phyloP scores from a whole-genome alignment of 768 basidiomycete species.

The Xanthoconium stramineum region DNA sequence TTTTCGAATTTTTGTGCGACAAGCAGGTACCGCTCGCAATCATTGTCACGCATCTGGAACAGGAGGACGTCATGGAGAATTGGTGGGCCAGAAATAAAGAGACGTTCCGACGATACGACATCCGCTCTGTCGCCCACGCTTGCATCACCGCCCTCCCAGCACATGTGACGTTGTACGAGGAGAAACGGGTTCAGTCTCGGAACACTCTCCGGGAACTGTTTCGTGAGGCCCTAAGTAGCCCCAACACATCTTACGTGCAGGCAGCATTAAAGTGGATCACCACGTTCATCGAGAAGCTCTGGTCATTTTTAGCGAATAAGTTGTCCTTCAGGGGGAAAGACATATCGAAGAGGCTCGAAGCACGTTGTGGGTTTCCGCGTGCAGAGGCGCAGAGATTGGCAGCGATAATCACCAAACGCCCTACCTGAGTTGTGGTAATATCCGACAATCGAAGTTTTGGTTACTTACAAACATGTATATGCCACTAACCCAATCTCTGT shows the following conservation, averaged over 20 bases:
- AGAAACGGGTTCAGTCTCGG: conserved; percentile 5
- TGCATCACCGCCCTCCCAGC: conserved; percentile 10
- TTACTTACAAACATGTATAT: too few relatives aligned
- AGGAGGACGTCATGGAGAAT: conserved; percentile 3
- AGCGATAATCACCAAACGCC: too few relatives aligned
- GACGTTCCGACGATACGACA: background rate
- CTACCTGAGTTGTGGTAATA: too few relatives aligned
- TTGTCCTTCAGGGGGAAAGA: background rate
- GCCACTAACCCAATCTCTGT: too few relatives aligned
- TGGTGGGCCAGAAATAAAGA: conserved; percentile 11
- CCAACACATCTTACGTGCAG: background rate
- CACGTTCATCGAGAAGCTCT: background rate
- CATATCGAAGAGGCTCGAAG: background rate
- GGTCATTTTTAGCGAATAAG: background rate
- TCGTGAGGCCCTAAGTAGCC: background rate
- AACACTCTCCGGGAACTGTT: background rate
- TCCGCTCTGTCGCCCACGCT: conserved; percentile 3
- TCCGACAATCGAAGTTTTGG: too few relatives aligned
- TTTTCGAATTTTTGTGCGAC: conserved; percentile 11
- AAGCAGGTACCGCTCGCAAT: conserved; percentile 9
- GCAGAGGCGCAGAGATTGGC: background rate
- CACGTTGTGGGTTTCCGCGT: background rate
- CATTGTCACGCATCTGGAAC: conserved; percentile 11
- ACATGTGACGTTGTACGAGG: background rate
- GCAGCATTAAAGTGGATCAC: background rate